A percentile compares a stretch with the other conserved stretches of the same genome.
These are phyloP conservation scores for Geranomyces variabilis DNA, from an alignment of 192 early-diverging fungal genomes.

Conservation along the genomic window DNA sequence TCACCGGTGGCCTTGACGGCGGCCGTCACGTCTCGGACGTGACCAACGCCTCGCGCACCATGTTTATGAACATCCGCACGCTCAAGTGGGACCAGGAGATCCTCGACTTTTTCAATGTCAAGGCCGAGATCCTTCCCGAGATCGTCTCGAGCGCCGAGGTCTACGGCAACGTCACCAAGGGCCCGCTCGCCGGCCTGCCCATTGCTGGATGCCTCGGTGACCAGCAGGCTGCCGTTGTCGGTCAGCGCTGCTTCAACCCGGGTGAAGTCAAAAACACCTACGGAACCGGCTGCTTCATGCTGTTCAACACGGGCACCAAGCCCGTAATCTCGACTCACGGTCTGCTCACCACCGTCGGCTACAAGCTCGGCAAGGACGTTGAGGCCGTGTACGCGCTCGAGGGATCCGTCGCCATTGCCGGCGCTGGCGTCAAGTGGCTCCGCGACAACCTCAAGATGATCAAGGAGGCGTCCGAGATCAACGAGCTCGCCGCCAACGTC, in stretches of 20 bases:
- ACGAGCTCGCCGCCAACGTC: conserved; percentile 66
- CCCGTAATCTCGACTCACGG: conserved; percentile 81
- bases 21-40: conserved; percentile 86
- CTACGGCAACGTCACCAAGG: conserved; percentile 65
- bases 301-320: conserved; percentile 85
- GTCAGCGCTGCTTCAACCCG: conserved; percentile 86
- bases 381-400: conserved; percentile 83
- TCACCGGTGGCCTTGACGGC: conserved; percentile 77
- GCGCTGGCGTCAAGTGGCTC: conserved; percentile 89
- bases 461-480: conserved; percentile 71
- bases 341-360: conserved; percentile 87
- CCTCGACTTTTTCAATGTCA: conserved; percentile 75
- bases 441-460: conserved; percentile 87
- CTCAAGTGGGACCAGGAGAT: conserved; percentile 74
- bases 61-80: conserved; percentile 88
- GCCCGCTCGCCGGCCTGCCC: conserved; percentile 69
- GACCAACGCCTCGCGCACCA: conserved; percentile 92
- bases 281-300: conserved; percentile 96
- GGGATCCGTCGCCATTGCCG: conserved; percentile 88
- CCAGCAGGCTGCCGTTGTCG: conserved; percentile 93
- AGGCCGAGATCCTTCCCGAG: conserved; percentile 66
- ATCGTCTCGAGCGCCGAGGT: conserved; percentile 81
- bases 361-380: conserved; percentile 76
- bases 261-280: conserved; percentile 96
- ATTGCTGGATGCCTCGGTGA: conserved; percentile 92